Conservation (phyloP, 306 rosid genomes). For the Sophora flavescens region DNA sequence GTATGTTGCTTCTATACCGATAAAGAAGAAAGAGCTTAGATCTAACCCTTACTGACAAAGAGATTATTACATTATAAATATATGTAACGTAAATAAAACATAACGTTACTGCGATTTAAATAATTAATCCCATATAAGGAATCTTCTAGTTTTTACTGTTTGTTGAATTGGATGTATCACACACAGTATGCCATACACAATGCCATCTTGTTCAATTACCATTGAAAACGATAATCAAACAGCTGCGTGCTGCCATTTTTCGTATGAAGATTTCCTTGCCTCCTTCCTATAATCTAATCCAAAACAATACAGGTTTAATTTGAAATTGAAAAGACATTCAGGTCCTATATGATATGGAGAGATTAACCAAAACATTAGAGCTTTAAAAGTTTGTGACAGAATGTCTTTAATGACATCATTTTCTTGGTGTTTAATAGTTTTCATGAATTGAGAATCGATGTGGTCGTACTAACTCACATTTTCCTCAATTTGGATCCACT, state of each 20-base stretch:
- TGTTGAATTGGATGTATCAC: conserved; percentile 31
- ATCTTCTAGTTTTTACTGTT: neutral
- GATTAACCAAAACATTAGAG: conserved; percentile 41
- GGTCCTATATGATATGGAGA: conserved; percentile 25
- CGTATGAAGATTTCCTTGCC: neutral
- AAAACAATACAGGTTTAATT: conserved; percentile 2
- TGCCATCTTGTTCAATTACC: conserved; percentile 11
- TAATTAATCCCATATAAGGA: neutral
- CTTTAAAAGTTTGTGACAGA: neutral
- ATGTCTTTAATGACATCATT: conserved; percentile 14
- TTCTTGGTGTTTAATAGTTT: conserved; percentile 37
- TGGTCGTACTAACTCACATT: conserved; percentile 35
- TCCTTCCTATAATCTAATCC: conserved; percentile 14
- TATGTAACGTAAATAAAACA: neutral
- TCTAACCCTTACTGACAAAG: conserved; percentile 11
- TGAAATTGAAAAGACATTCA: conserved; percentile 32
- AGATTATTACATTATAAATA: neutral
- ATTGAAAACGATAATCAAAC: conserved; percentile 39
- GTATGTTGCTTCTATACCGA: conserved; percentile 35
- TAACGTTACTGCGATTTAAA: neutral
- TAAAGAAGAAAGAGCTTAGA: conserved; percentile 30
- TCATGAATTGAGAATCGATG: conserved; percentile 46
- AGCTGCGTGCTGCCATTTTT: conserved; percentile 14
- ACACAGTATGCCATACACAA: conserved; percentile 10
- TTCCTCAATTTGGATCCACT: conserved; percentile 25